These are phyloP conservation scores for Chaetomium globosum DNA, from an alignment of 2,329 filamentous ascomycete species.

Conservation along the genomic window DNA sequence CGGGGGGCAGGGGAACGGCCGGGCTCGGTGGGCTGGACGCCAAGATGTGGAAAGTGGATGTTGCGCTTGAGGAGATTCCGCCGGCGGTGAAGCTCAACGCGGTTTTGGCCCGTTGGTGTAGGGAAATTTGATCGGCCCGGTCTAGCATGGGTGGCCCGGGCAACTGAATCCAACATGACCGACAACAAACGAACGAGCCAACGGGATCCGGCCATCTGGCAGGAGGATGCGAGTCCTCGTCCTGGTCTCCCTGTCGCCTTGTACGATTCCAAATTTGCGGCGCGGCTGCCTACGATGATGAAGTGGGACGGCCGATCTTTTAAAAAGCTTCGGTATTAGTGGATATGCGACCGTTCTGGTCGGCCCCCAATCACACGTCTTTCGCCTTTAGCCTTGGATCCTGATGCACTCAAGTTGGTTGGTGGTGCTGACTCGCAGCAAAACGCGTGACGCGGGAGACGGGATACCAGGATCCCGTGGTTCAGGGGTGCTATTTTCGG, in stretches of 20 bases:
- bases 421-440: not conserved
- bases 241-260: not conserved
- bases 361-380: not conserved
- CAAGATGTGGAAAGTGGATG: conserved; percentile 74
- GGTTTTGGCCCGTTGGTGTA: conserved; percentile 73
- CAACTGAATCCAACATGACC: not conserved
- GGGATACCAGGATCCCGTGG: not conserved
- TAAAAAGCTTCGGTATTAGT: conserved; percentile 1
- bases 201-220: not conserved
- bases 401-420: not conserved
- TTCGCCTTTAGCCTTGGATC: not conserved
- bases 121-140: conserved; percentile 61
- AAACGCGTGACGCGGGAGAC: not conserved
- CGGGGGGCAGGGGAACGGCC: conserved; percentile 38
- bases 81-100: conserved; percentile 59
- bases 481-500: conserved; percentile 23
- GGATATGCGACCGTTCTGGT: not conserved
- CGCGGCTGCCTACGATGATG: not conserved
- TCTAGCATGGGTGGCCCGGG: not conserved
- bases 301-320: conserved; percentile 1
- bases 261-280: not conserved
- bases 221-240: conserved; percentile 8
- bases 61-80: conserved; percentile 77
- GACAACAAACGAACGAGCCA: not conserved
- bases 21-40: conserved; percentile 61